Base-by-base conservation (phyloP, 345 rosid genomes). In the Brassica cretica region DNA sequence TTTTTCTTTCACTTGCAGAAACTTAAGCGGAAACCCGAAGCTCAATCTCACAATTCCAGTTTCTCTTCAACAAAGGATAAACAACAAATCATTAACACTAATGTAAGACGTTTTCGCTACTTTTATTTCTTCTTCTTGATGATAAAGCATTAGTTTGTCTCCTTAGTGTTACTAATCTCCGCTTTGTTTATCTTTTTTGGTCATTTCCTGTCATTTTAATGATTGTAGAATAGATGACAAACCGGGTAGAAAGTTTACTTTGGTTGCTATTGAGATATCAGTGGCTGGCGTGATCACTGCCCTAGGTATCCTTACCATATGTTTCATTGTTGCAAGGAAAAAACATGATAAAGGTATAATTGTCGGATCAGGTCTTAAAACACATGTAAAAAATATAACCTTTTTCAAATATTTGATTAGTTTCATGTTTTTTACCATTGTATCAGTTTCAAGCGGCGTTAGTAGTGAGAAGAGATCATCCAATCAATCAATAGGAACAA, bases 11-110 rank as follows among this genome's bases (percentile, higher is more conserved):
- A 1, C 12, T 37, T 1, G 29, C 37, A 81, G 84, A 77, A 81
- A 73, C 76, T 81, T 81, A 68, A 72, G 46, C 1, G 78, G 78
- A 30, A 81, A 81, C 59, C 78, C 62, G 1, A 70, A 81, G 64
- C 81, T 81, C 7, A 77, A 62, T 53, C 68, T 53, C 14, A 59
- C 69, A 21, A 63, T 81, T 68, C 76, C 84, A 27, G 68, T 55
- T 21, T 68, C 78, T 64, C 39, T 81, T 39, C 46, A 64, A 7
- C 10, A 8, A 39, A 56, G 60, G 44, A 55, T 63, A 19, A 5
- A 68, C 0, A 72, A 29, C 11, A 77, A 76, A 35, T 77, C 63
- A 41, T 63, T 77, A 72, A 77, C 39, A 62, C 60, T 76, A 7
- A 11, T 76, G 80, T 76, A 65, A 71, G 64, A 41, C 70, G 8